Percentiles rank a stretch among this genome's conserved stretches.
phyloP scores from a whole-genome alignment of 495 filamentous ascomycete genomes.

The Aspergillus bertholletiae region DNA sequence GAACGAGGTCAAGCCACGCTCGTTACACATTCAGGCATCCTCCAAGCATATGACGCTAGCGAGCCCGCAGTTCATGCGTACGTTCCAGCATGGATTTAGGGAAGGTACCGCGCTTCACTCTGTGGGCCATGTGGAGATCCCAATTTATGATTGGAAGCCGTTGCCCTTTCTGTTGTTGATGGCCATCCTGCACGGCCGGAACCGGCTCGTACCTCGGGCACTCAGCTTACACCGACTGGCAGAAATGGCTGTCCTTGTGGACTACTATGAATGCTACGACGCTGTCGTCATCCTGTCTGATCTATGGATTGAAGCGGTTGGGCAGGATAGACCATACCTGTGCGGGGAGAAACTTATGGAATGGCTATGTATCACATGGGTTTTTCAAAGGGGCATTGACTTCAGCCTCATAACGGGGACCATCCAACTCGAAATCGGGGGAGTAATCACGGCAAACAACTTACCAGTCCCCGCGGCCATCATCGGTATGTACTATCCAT shows the following conservation, averaged over 20 bases:
- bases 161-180: not conserved
- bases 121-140: not conserved
- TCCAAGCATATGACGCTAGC: slow-evolving; percentile 3
- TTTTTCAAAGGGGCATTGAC: not conserved
- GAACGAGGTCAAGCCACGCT: too few relatives aligned
- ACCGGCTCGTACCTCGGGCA: not conserved
- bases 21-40: not conserved
- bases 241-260: slow-evolving; percentile 1
- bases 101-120: not conserved
- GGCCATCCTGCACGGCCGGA: slow-evolving; percentile 2
- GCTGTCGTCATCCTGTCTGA: slow-evolving; percentile 3
- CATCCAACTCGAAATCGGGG: not conserved
- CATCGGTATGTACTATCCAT: not conserved
- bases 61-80: slow-evolving; percentile 2
- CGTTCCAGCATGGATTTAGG: not conserved
- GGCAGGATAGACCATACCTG: too few relatives aligned
- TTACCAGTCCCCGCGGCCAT: not conserved
- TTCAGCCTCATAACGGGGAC: not conserved
- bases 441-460: not conserved
- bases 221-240: not conserved
- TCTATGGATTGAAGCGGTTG: slow-evolving; percentile 4
- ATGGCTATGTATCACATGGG: slow-evolving; percentile 5
- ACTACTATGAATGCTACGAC: slow-evolving; percentile 9
- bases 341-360: not conserved
- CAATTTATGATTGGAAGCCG: not conserved